Evolutionary conservation across 2,329 filamentous ascomycete genomes (phyloP).

Genomic region (Hypoxylon sp.): DNA sequence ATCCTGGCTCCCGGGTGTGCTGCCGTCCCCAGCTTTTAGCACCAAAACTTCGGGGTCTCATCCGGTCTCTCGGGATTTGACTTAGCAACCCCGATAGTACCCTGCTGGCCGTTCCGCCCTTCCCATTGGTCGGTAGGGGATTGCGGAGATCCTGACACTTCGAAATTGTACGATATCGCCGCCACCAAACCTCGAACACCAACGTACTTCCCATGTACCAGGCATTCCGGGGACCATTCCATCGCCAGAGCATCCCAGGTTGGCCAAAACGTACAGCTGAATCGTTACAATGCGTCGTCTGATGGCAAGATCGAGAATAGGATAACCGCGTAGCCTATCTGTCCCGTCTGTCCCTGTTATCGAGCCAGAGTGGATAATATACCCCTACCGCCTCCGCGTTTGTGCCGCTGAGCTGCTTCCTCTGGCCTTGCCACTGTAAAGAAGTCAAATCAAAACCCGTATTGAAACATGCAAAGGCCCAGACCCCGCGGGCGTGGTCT

Average conservation of each 20-base stretch:
- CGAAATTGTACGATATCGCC: constrained; percentile 43
- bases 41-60: constrained; percentile 39
- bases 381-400: constrained; percentile 38
- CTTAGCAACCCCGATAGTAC: constrained; percentile 36
- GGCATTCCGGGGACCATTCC: constrained; percentile 32
- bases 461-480: constrained; percentile 48
- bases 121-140: constrained; percentile 44
- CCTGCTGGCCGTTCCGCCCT: not conserved
- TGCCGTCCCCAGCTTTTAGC: constrained; percentile 20
- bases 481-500: constrained; percentile 37
- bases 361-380: constrained; percentile 40
- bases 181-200: constrained; percentile 32
- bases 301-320: constrained; percentile 45
- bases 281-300: constrained; percentile 44
- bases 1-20: constrained; percentile 18
- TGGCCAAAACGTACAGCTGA: constrained; percentile 30
- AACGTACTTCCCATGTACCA: constrained; percentile 39
- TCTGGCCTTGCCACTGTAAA: constrained; percentile 46
- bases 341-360: constrained; percentile 25
- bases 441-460: constrained; percentile 39
- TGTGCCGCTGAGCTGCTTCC: constrained; percentile 39
- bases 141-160: constrained; percentile 46
- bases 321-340: constrained; percentile 37
- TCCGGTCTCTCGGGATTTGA: constrained; percentile 49
- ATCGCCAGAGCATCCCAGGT: constrained; percentile 39